A percentile compares a stretch with the other conserved stretches of the same genome.
phyloP scores from a whole-genome alignment of 108 stramenopile species.

The Asterionellopsis glacialis region DNA sequence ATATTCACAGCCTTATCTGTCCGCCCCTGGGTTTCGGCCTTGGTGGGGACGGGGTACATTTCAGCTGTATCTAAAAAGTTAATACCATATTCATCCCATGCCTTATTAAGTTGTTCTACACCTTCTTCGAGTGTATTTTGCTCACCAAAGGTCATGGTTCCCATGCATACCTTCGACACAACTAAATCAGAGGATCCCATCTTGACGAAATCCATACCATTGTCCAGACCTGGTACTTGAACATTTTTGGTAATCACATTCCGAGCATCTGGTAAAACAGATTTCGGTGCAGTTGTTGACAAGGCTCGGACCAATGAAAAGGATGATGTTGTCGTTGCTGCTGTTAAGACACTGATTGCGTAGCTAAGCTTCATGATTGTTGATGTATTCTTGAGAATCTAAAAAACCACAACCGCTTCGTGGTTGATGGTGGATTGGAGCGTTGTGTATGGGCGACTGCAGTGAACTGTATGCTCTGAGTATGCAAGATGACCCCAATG shows the following conservation, averaged over 20 bases:
- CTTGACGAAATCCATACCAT: slow-evolving; percentile 69
- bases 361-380: too few species aligned
- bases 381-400: too few species aligned
- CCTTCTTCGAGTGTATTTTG: slow-evolving; percentile 90
- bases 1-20: slow-evolving; percentile 71
- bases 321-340: too few species aligned
- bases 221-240: slow-evolving; percentile 55
- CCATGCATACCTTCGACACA: slow-evolving; percentile 86
- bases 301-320: background rate
- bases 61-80: slow-evolving; percentile 95
- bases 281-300: background rate
- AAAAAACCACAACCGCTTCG: too few species aligned
- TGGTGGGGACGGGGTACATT: slow-evolving; percentile 73
- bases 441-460: too few species aligned
- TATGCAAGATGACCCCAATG: too few species aligned
- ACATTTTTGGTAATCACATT: slow-evolving; percentile 28
- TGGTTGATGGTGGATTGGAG: too few species aligned
- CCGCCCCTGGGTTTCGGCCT: slow-evolving; percentile 54
- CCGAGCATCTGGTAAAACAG: background rate
- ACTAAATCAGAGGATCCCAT: slow-evolving; percentile 72
- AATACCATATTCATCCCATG: slow-evolving; percentile 86
- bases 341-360: too few species aligned
- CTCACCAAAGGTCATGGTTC: slow-evolving; percentile 85
- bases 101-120: slow-evolving; percentile 71
- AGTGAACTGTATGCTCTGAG: too few species aligned